Conservation (phyloP, 2,329 filamentous ascomycete genomes). For the Colletotrichum paranaense region DNA sequence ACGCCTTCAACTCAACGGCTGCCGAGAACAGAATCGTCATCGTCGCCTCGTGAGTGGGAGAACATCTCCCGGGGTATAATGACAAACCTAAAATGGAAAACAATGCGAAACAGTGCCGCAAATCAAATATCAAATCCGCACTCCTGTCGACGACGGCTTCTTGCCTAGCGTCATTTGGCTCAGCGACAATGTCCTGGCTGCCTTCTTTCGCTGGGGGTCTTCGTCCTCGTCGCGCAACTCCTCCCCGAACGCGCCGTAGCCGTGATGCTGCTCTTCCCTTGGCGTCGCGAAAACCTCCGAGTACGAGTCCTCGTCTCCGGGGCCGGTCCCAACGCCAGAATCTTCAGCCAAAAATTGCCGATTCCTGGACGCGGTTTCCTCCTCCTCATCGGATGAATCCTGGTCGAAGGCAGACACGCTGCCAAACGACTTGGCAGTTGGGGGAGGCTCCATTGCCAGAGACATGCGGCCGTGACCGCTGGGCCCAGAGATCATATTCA, state of each 20-base stretch:
- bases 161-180: conserved; percentile 67
- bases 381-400: conserved; percentile 52
- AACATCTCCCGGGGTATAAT: conserved; percentile 35
- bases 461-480: conserved; percentile 29
- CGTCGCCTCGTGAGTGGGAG: conserved; percentile 24
- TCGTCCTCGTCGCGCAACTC: conserved; percentile 53
- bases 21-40: conserved; percentile 28
- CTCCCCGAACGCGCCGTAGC: conserved; percentile 53
- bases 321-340: conserved; percentile 47
- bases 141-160: conserved; percentile 34
- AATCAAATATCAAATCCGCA: conserved; percentile 12
- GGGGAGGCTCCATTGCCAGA: conserved; percentile 44
- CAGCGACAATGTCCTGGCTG: conserved; percentile 73
- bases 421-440: conserved; percentile 49
- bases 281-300: conserved; percentile 66
- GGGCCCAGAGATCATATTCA: conserved; percentile 56
- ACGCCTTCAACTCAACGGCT: conserved; percentile 28
- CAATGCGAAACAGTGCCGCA: conserved; percentile 29
- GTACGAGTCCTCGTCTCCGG: conserved; percentile 54
- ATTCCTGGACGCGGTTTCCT: conserved; percentile 36
- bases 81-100: conserved; percentile 34
- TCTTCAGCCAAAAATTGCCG: conserved; percentile 42
- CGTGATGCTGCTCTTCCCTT: conserved; percentile 53
- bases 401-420: conserved; percentile 55
- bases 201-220: conserved; percentile 57